A percentile compares a stretch with the other conserved stretches of the same genome.
These are phyloP conservation scores for Fusarium chuoi DNA, from an alignment of 2,329 filamentous ascomycete species.

Conservation along the genomic window DNA sequence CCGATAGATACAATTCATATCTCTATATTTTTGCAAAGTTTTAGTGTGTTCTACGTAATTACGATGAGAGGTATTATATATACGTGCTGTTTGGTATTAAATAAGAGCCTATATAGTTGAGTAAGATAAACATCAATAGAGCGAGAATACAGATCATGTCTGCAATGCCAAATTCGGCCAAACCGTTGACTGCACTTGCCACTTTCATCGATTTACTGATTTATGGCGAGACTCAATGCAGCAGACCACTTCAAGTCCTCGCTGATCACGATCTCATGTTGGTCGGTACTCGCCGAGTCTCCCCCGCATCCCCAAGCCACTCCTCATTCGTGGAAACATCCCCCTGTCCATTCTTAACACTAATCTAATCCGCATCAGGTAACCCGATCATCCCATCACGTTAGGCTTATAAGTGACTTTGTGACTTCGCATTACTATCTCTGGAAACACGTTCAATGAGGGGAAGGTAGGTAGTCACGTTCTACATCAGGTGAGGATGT, in stretches of 20 bases:
- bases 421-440: conserved; percentile 25
- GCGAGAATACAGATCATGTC: background rate
- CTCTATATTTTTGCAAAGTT: accelerated
- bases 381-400: conserved; percentile 14
- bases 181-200: accelerated
- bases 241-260: background rate
- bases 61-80: accelerated
- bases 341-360: background rate
- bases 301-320: background rate
- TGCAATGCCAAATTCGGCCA: accelerated
- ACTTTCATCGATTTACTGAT: background rate
- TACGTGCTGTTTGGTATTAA: accelerated
- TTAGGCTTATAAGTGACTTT: background rate
- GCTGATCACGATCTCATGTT: background rate
- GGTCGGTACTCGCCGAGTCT: background rate
- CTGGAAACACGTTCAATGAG: conserved; percentile 5
- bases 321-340: background rate
- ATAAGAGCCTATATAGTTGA: too few species aligned
- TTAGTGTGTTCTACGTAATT: accelerated
- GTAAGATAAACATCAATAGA: background rate
- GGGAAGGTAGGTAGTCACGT: conserved; percentile 14
- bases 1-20: background rate
- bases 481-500: background rate
- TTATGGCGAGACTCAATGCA: background rate
- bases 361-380: conserved; percentile 2